Base-by-base conservation (phyloP, 768 basidiomycete species). In the Cystobasidiopsis lactophilus region DNA sequence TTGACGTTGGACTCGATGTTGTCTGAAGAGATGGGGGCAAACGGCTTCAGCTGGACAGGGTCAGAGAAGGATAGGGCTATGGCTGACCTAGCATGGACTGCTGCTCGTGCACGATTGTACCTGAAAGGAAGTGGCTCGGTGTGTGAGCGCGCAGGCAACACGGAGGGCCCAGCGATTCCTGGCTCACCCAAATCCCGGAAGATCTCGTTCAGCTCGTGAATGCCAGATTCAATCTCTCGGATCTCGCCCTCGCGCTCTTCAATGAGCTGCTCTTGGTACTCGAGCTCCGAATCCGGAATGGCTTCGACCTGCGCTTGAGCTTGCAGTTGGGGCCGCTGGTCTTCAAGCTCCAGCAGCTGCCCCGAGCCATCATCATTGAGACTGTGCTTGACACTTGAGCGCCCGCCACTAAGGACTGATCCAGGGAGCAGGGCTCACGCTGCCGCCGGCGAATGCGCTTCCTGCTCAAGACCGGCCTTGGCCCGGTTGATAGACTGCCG, bases 171-270 rank as follows among this genome's bases (percentile, higher is more conserved):
- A n/a, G n/a, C n/a, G n/a, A n/a, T n/a, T n/a, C n/a, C n/a, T n/a
- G n/a, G n/a, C n/a, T n/a, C n/a, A n/a, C n/a, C 91, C 43, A 98
- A 70, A 67, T 96, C 89, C 47, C 83, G 77, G 73, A 98, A 96
- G 63, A 98, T 95, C 67, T 95, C 85, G 26, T 83, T 76, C 43
- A 98, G 68, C 66, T 98, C 91, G 62, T 91, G 85, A 52, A 98
- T 95, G 5, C 93, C 91, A 5, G 77, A 79, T 67, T 98, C 93
- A 49, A 98, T 98, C 64, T 95, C 88, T 48, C 82, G 77, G 51
- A 96, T 96, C 62, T 96, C 93, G 0, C 73, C 73, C 65, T 98
- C 91, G 18, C 93, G 80, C 64, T 98, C 93, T 49, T 81, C 79
- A 50, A 93, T 86, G 35, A 96, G 70, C 10, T 85, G 83, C 64